Evolutionary conservation across 495 filamentous ascomycete genomes (phyloP).

Genomic region (Trichoderma orchidacearum): DNA sequence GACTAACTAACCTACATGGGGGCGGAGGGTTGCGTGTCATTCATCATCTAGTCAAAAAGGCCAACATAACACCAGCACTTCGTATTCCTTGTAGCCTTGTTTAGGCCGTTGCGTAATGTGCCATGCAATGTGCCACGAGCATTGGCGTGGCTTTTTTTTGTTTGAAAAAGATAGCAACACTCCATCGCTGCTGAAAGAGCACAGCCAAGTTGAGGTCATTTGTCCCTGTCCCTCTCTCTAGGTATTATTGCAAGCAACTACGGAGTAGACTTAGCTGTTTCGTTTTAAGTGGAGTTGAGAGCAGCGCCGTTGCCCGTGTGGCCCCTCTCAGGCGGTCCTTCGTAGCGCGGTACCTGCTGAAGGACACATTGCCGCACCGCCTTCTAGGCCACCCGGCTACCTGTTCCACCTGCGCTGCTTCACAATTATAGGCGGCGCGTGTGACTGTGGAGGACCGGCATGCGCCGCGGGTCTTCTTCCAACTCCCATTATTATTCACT

Average conservation of each 20-base stretch:
- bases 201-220: no score
- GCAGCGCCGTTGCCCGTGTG: neutral
- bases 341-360: neutral
- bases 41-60: no score
- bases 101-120: no score
- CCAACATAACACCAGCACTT: no score
- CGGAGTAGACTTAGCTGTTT: neutral
- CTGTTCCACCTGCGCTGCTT: neutral
- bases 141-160: no score
- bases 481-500: neutral
- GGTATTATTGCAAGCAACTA: neutral
- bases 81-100: no score
- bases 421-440: neutral
- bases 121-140: no score
- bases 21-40: no score
- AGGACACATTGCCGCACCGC: neutral
- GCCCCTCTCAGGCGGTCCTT: neutral
- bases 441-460: neutral
- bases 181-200: no score
- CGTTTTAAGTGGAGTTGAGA: neutral
- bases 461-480: neutral
- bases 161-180: no score
- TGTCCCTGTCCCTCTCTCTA: no score
- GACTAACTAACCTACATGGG: no score
- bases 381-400: neutral